Evolutionary conservation across 768 basidiomycete species (phyloP).

Genomic region (Hysterangium stoloniferum): DNA sequence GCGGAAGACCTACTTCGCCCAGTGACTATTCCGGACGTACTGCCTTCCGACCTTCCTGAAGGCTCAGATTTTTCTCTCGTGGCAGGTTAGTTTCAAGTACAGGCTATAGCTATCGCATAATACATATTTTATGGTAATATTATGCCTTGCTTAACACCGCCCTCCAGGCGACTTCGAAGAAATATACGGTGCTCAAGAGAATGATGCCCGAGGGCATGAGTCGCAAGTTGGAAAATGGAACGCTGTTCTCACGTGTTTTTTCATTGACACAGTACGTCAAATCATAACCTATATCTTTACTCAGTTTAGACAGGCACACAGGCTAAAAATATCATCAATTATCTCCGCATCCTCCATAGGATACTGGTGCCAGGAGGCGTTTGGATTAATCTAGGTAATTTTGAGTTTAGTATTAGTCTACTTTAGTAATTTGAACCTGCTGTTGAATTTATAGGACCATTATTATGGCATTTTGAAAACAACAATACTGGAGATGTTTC

Average conservation of each 20-base stretch:
- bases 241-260: conserved; percentile 90
- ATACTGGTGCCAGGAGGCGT: conserved; percentile 81
- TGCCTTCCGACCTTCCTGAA: conserved; percentile 61
- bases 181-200: conserved; percentile 57
- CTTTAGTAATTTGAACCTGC: background rate
- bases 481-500: conserved; percentile 72
- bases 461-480: conserved; percentile 98
- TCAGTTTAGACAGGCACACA: conserved; percentile 21
- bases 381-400: conserved; percentile 80
- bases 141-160: conserved; percentile 4
- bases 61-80: conserved; percentile 74
- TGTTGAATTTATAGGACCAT: conserved; percentile 58
- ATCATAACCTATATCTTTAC: background rate
- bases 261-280: conserved; percentile 78
- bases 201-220: conserved; percentile 42
- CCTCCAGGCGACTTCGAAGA: conserved; percentile 82
- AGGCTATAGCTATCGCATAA: no score
- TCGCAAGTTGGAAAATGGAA: conserved; percentile 80
- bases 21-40: conserved; percentile 75
- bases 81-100: conserved; percentile 72
- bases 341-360: conserved; percentile 76
- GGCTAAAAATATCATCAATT: conserved; percentile 90
- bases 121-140: background rate
- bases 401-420: background rate
- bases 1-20: conserved; percentile 54